Base-by-base conservation (phyloP, 2,329 filamentous ascomycete species). In the Talaromyces sp. region DNA sequence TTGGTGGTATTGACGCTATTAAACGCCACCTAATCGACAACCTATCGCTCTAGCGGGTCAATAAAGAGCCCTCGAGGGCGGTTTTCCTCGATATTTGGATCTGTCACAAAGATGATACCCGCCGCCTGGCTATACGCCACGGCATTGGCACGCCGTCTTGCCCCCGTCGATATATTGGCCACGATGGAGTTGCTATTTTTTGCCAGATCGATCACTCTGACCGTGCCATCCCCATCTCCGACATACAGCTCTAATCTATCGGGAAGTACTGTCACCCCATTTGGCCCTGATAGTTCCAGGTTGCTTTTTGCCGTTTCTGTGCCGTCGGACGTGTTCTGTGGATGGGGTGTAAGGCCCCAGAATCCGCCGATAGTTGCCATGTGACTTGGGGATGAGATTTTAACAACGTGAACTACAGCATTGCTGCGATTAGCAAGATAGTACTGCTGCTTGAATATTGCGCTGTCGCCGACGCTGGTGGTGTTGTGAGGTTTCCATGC, bases 401-500 rank as follows among this genome's bases (percentile, higher is more conserved):
- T 19, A n/a, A 56, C 56, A 21, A 56, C 46, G 29, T 53, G 53
- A 14, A 56, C 27, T 11, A 53, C 19, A 3, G 11, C 32, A 10
- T 41, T 50, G 27, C 11, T 26, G 35, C 38, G 51, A 52, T 50
- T 52, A 12, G 38, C 35, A 6, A 59, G 51, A 19, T 59, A 59
- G 51, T 50, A 55, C 1, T n/a, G 54, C 17, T 12, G n/a, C 24
- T 54, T 59, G 17, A 17, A 43, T 24, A 54, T 38, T 11, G 27
- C 11, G 19, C 57, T 55, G 43, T 38, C 21, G 17, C 52, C 51
- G 27, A 55, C 51, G 38, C 29, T 54, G 11, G 57, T 54, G 24
- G 51, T 12, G 38, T 55, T 55, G 11, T 55, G 35, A n/a, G 51
- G 38, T 38, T 26, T 27, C 57, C 57, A 59, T n/a, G 41, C 52